Evolutionary conservation across 2,329 filamentous ascomycete genomes (phyloP), one percentile per base, ranked within the genome.

Genomic region (Phaeosphaeriaceae sp.): DNA sequence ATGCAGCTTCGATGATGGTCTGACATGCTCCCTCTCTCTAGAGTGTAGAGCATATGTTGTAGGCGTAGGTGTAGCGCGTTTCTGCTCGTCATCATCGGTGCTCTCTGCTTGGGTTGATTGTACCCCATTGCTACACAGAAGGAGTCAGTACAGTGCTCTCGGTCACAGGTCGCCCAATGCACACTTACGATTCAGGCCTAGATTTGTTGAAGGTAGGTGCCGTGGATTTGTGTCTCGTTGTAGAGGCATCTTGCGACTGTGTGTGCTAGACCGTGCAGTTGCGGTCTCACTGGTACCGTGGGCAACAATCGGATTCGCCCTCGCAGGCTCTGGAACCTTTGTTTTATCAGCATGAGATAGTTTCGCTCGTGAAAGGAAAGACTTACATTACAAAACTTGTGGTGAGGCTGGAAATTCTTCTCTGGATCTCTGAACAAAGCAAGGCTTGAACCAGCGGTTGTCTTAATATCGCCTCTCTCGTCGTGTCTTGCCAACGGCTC

Each of bases 401-500:
- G 87, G 30, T 90, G 86, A 72, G 89, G 81, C 26, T 91, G 81
- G 87, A 88, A 92, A 68, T 83, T 82, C 35, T 82, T 77, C 58
- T 88, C 83, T 53, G 83, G 79, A 61, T 83, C 86, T 67, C 86
- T 86, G 44, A 93, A 77, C 51, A 87, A 85, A 13, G 86, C 89
- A 61, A 88, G 80, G 16, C 89, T 81, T 12, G 88, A 89, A 62
- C 86, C 85, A 0, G 88, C 88, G 7, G 88, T 84, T 15, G 91
- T 85, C 35, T 89, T 86, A 37, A 93, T 76, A 73, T 93, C 89
- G n/a, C 87, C 84, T 43, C 89, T 83, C 44, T 83, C 77, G 33
- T 84, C 83, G 42, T 57, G 43, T 82, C 79, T 55, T 81, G 81
- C 54, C 77, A 80, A 79, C 36, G 83, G 80, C 17, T 83, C 81